Conservation (phyloP, 2,329 filamentous ascomycete genomes). For the Aspergillus felis region DNA sequence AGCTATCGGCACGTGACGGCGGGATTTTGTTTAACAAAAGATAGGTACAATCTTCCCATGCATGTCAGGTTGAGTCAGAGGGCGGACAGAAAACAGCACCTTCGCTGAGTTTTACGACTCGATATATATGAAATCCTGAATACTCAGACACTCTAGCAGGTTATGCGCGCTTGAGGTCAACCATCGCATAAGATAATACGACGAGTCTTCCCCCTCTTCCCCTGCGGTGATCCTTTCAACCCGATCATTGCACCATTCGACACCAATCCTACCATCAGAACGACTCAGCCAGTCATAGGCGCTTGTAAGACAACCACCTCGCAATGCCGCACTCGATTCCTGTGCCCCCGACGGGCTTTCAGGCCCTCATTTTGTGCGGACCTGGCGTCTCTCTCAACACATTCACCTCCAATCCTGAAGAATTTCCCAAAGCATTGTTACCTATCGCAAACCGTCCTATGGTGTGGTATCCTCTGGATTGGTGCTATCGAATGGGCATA, state of each 20-base stretch:
- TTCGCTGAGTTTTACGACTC: not conserved
- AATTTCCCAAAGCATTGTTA: slow-evolving; percentile 47
- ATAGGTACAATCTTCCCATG: not conserved
- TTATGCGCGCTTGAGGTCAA: not conserved
- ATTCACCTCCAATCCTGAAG: slow-evolving; percentile 47
- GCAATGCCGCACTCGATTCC: slow-evolving; percentile 29
- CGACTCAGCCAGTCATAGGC: not conserved
- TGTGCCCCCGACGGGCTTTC: slow-evolving; percentile 56
- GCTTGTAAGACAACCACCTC: not conserved
- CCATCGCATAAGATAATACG: not conserved
- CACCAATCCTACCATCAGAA: not conserved
- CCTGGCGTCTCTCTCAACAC: slow-evolving; percentile 49
- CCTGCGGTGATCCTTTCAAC: not conserved
- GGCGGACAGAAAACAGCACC: not conserved
- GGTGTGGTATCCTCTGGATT: slow-evolving; percentile 49
- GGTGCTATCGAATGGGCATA: slow-evolving; percentile 48
- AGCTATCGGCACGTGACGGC: slow-evolving; percentile 10
- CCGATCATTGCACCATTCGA: not conserved
- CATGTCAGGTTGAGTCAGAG: not conserved
- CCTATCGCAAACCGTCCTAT: slow-evolving; percentile 49
- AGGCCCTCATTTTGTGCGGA: slow-evolving; percentile 47
- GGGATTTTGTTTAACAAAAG: slow-evolving; percentile 3
- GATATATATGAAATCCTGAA: not conserved
- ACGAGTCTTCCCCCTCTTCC: not conserved
- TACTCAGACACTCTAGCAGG: not conserved